A percentile compares a stretch with the other conserved stretches of the same genome.
These are phyloP conservation scores for Elongisporangium prolatum DNA, from an alignment of 352 stramenopile genomes.

Conservation along the genomic window DNA sequence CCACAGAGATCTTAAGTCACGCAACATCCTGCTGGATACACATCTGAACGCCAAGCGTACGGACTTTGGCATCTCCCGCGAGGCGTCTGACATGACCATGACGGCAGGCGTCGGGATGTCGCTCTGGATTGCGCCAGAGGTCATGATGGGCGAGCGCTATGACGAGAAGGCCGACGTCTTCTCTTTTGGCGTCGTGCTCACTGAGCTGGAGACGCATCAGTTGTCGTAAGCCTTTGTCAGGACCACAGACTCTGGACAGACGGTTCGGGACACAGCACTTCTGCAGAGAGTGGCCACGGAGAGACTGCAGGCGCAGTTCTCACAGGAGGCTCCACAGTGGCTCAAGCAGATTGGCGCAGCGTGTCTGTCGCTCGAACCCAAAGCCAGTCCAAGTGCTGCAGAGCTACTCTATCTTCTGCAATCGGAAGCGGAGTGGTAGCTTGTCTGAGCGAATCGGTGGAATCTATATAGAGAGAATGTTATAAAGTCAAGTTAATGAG, in stretches of 20 bases:
- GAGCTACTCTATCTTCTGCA: conserved; percentile 29
- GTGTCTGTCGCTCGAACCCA: conserved; percentile 30
- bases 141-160: conserved; percentile 42
- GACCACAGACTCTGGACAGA: conserved; percentile 13
- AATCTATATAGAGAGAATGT: too few species aligned
- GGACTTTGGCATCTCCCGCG: conserved; percentile 45
- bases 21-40: conserved; percentile 37
- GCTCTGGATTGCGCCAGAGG: conserved; percentile 40
- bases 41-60: conserved; percentile 30
- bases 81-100: conserved; percentile 27
- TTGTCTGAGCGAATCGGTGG: too few species aligned
- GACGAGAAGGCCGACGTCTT: conserved; percentile 39
- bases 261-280: conserved; percentile 25
- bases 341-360: conserved; percentile 21
- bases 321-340: conserved; percentile 12
- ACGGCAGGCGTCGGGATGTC: conserved; percentile 29
- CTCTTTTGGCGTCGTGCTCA: conserved; percentile 47
- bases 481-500: too few species aligned
- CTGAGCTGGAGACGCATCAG: conserved; percentile 37
- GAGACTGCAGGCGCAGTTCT: conserved; percentile 28
- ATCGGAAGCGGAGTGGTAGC: too few species aligned
- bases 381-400: conserved; percentile 22
- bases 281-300: conserved; percentile 40
- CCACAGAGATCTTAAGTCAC: conserved; percentile 47
- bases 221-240: conserved; percentile 17